phyloP scores from a whole-genome alignment of 352 stramenopile genomes.

The Phytophthora pluvialis region DNA sequence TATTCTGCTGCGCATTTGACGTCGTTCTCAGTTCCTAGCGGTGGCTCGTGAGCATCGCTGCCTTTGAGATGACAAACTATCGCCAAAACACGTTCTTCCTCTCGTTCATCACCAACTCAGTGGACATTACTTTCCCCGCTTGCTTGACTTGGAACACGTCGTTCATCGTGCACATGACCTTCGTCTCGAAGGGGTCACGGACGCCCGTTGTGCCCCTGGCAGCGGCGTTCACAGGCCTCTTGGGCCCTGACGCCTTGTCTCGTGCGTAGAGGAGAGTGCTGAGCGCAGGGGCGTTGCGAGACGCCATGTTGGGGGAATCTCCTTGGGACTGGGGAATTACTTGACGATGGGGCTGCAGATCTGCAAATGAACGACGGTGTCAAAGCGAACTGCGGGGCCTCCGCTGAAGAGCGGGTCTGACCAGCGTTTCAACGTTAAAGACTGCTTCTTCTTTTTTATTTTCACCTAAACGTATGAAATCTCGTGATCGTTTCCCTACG shows the following conservation, averaged over 20 bases:
- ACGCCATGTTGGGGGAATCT: constrained; percentile 1
- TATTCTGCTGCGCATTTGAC: background rate
- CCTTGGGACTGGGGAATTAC: background rate
- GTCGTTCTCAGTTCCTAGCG: constrained; percentile 2
- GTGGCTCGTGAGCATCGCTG: constrained; percentile 2
- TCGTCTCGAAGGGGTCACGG: constrained; percentile 1
- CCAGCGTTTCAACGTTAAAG: constrained; percentile 1
- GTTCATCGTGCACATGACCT: constrained; percentile 3
- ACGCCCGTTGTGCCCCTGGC: background rate
- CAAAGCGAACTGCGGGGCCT: background rate
- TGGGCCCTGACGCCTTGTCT: constrained; percentile 6
- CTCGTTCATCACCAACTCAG: constrained; percentile 4
- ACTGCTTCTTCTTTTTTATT: no score
- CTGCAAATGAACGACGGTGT: constrained; percentile 19
- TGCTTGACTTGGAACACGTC: constrained; percentile 1
- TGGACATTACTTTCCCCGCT: background rate
- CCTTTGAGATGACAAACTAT: constrained; percentile 17
- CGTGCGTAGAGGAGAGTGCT: constrained; percentile 23
- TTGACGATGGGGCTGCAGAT: constrained; percentile 3
- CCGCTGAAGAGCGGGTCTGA: constrained; percentile 3
- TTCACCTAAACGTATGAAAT: no score
- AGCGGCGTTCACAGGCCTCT: background rate
- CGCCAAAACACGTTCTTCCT: constrained; percentile 15
- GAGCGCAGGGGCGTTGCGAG: constrained; percentile 1
- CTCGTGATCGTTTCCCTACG: no score